Percentiles rank a stretch among this genome's conserved stretches.
Evolutionary conservation across 805 yeast species (phyloP).

Genomic region (Metschnikowia baotianmanensis): DNA sequence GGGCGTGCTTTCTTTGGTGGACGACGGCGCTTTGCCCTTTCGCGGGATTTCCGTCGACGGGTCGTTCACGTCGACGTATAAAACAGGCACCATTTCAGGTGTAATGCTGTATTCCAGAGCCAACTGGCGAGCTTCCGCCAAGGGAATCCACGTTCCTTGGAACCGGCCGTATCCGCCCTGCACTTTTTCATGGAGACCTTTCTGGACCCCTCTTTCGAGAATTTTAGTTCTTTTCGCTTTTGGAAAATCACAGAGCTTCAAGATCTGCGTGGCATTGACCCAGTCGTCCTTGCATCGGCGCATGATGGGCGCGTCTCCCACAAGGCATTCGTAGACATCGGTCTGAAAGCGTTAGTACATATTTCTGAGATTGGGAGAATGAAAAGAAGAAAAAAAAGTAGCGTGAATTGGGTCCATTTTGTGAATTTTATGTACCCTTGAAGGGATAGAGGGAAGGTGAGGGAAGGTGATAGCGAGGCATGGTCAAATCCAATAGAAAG

Average conservation of each 20-base stretch:
- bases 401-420: no score
- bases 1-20: conserved; percentile 40
- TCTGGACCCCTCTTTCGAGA: conserved; percentile 89
- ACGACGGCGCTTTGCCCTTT: conserved; percentile 27
- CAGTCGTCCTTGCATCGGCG: conserved; percentile 87
- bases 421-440: no score
- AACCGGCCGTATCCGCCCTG: conserved; percentile 98
- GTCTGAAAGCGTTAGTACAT: conserved; percentile 27
- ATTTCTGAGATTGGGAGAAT: conserved; percentile 4
- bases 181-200: conserved; percentile 84
- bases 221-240: conserved; percentile 92
- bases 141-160: conserved; percentile 96
- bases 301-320: conserved; percentile 77
- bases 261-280: conserved; percentile 95
- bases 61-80: conserved; percentile 36
- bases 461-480: no score
- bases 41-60: conserved; percentile 36
- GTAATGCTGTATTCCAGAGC: conserved; percentile 41
- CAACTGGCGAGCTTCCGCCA: conserved; percentile 58
- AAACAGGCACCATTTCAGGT: conserved; percentile 41
- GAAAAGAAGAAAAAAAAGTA: not conserved
- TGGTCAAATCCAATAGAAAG: no score
- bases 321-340: conserved; percentile 70
- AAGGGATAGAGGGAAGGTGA: no score
- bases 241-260: conserved; percentile 91